Evolutionary conservation across 106 monocot genomes (phyloP).

Genomic region (Dioscorea alata): DNA sequence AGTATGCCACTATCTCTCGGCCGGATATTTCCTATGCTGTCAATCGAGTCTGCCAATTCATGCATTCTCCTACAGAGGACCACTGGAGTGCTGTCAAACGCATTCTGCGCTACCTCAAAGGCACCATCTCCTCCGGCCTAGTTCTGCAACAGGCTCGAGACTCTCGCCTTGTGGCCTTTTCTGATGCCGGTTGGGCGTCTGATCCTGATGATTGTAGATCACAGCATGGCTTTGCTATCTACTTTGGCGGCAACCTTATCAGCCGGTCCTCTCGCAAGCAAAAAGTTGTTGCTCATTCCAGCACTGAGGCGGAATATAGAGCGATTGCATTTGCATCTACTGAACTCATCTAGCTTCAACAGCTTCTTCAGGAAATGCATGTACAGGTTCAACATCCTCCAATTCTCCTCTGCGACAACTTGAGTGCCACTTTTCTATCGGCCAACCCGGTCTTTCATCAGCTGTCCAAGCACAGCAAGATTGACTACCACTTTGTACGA

Average conservation of each 20-base stretch:
- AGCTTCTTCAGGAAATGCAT: not conserved
- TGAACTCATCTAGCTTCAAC: not conserved
- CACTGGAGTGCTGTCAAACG: not conserved
- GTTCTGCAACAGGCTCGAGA: not conserved
- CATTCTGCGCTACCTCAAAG: not conserved
- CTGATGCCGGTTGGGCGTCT: constrained; percentile 8
- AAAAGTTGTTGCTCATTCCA: not conserved
- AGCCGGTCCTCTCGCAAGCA: constrained; percentile 5
- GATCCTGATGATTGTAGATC: not conserved
- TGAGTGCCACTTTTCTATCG: not conserved
- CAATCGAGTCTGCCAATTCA: not conserved
- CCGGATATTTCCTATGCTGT: not conserved
- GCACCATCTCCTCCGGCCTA: not conserved
- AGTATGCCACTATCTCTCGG: not conserved
- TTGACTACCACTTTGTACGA: constrained; percentile 13
- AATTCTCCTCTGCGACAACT: not conserved
- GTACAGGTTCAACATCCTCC: not conserved
- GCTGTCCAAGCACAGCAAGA: not conserved
- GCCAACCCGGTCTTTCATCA: constrained; percentile 3
- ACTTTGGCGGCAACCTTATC: not conserved
- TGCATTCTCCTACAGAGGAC: not conserved
- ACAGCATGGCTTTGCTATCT: not conserved
- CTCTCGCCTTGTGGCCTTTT: not conserved
- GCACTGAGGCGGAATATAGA: constrained; percentile 10
- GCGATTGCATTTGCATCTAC: not conserved